Base-by-base conservation (phyloP, 805 yeast species). In the Pichia kluyveri region DNA sequence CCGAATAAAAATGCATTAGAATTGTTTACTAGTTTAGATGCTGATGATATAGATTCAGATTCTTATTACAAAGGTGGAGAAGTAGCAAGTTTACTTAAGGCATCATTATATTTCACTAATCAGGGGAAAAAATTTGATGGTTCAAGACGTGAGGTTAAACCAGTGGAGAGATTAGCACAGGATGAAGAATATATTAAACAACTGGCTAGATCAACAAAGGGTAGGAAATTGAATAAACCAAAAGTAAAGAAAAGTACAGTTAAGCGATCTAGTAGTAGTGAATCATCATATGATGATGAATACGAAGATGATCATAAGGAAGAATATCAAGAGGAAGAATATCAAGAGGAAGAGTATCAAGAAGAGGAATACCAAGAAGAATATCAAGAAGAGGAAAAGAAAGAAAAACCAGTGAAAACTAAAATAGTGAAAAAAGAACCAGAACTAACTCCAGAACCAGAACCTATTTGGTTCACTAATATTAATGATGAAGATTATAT, bases 61-160 rank as follows among this genome's bases (percentile, higher is more conserved):
- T 31, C 32, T 0, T 59, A 58, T 46, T 60, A 56, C 42, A 27
- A 41, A 7, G 63, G 63, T 15, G 44, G 50, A 14, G 44, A 48
- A 40, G 30, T 56, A 26, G 56, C 58, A 1, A 50, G 40, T 39
- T 48, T 63, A 14, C 43, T 59, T 17, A 57, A 56, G 27, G 65
- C 65, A 4, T 53, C 66, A 7, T 45, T 48, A 28, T 54, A 51
- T 47, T 61, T 63, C 40, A 54, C 60, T 3, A 54, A 50, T 40
- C 49, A 54, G 10, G 65, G 61, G 6, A 53, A 51, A 14, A 53
- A 56, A n/a, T 56, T 52, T 32, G 56, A 56, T 38, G 45, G 52
- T 8, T 32, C 43, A 10, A 49, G 41, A 27, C 47, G 61, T 46
- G 53, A 56, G 32, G 49, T 53, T 26, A 58, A 55, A 40, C 57